Conservation (phyloP, 2,329 filamentous ascomycete genomes). For the Fusarium liriodendri region DNA sequence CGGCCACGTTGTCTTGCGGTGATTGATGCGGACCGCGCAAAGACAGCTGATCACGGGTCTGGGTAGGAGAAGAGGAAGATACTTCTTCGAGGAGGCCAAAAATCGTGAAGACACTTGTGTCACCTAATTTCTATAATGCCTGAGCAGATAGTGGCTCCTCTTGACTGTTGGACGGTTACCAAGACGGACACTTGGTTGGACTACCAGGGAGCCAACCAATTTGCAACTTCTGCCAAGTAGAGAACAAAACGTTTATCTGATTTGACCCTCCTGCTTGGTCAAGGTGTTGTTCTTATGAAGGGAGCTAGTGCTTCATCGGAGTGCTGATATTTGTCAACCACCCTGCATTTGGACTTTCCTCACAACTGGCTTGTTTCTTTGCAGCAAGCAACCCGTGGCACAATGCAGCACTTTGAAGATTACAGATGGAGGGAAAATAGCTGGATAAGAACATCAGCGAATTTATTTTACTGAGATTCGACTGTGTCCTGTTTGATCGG, state of each 20-base stretch:
- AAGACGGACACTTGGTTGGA: neutral
- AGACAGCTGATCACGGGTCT: neutral
- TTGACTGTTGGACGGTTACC: neutral
- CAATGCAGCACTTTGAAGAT: too few species aligned
- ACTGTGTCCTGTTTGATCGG: neutral
- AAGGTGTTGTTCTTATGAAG: neutral
- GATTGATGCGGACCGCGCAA: neutral
- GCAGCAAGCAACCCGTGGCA: neutral
- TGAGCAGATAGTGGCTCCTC: neutral
- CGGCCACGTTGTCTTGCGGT: neutral
- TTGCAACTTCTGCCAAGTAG: neutral
- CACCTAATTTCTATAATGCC: neutral
- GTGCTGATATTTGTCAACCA: neutral
- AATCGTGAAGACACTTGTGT: too few species aligned
- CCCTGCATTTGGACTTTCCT: neutral
- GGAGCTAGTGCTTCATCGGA: neutral
- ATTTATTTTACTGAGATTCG: neutral
- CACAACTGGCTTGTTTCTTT: neutral
- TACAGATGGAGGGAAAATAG: too few species aligned
- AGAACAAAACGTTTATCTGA: neutral
- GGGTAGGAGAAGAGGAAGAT: neutral
- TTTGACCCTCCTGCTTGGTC: neutral
- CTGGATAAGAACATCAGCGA: neutral
- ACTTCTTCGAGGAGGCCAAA: too few species aligned
- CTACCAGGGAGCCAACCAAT: neutral